Base-by-base conservation (phyloP, 495 filamentous ascomycete genomes). In the Annulohypoxylon bovei region DNA sequence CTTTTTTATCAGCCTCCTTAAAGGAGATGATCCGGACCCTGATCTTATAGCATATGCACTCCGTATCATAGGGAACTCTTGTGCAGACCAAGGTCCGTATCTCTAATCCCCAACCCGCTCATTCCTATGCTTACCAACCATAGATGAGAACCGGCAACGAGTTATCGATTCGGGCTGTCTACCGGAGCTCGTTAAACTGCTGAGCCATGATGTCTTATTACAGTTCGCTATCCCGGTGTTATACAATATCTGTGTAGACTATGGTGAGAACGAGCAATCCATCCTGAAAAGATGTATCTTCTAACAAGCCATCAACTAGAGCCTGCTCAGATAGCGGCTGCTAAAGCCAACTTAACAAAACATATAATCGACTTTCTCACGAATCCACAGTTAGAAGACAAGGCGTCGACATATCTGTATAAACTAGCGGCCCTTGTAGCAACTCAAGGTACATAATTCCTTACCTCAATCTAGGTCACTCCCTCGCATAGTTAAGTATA, bases 61-160 rank as follows among this genome's bases (percentile, higher is more conserved):
- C 30, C 87, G 91, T 14, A 67, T 95, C 23, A 81, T 93, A 72
- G 92, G 91, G 2, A 95, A 95, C 77, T 88, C 88, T n/a, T 94
- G 91, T 77, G 92, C 92, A 46, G 92, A 95, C 74, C 90, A 88
- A 59, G 88, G 92, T 91, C 79, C 72, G 82, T 71, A 35, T 46
- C 0, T 18, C 12, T n/a, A 14, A 27, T 32, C 18, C 11, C 16
- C 44, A 22, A 20, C 40, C 6, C 14, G 2, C 39, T 44, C 30
- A 32, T 63, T 39, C 61, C 14, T 14, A 22, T 52, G 12, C 50
- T 68, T 23, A 54, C 44, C 16, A 39, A 50, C 18, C 69, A 8
- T 68, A 93, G 92, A 95, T 78, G 88, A 88, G 67, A 94, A 94
- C 72, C 80, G 92, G 55, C 83, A 84, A n/a, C 83, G 86, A 27